Evolutionary conservation across 192 early-diverging fungal species (phyloP), one percentile per base, ranked within the genome.

Genomic region (Coemansia sp.): DNA sequence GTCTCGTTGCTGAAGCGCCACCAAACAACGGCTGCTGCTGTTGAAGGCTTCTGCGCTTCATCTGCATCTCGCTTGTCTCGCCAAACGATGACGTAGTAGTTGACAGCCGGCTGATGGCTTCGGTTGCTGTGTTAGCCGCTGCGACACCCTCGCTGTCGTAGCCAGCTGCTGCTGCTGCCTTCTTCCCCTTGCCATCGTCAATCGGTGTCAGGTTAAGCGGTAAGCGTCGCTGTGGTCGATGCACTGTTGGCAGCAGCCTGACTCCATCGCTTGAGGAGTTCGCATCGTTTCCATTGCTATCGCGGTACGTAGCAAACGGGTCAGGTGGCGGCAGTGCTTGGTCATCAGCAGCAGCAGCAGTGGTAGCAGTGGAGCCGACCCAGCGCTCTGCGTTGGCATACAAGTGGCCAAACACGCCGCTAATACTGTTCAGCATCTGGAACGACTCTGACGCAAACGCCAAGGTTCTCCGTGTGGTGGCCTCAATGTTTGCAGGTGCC

Each of bases 381-480:
- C 74, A 77, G 53, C 75, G 64, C 60, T 82, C 75, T 7, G 80
- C 80, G 13, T 75, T 75, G 0, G 63, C 23, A 13, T 75, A 67
- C 42, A 82, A 50, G 13, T 68, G 58, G 19, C 32, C 19, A 25
- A 82, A 82, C 34, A 82, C 72, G 14, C 52, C 55, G 9, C 65
- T 59, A 35, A 82, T 62, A 38, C 61, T 61, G 35, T 76, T 66
- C 38, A 79, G 77, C 78, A 80, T 77, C 29, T 64, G 40, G 46
- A 74, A 77, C 33, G 77, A 81, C 68, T 83, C 82, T 11, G 68
- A 70, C 15, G 76, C 73, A 74, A 81, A 77, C 38, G 74, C 67
- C 65, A 77, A 56, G 0, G 77, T 71, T 1, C 71, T 68, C 15
- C 74, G 66, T 3, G 73, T 60, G 6, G 63, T 75, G n/a, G 65